Percentiles rank a stretch among this genome's conserved stretches.
Evolutionary conservation across 1,284 basidiomycete species (phyloP).

Genomic region (Lentinus polychrous): DNA sequence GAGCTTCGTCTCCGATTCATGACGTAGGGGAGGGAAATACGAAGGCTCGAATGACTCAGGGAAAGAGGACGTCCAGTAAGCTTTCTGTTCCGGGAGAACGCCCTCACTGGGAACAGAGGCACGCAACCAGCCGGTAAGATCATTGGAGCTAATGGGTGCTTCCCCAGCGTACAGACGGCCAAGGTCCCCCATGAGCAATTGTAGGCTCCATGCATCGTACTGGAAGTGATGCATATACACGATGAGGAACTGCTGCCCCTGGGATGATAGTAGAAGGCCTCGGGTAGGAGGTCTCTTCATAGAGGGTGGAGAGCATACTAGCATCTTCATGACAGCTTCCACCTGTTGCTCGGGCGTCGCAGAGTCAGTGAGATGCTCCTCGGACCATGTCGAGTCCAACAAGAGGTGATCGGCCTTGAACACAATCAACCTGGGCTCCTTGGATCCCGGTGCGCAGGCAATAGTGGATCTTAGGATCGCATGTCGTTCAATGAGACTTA

Average conservation of each 20-base stretch:
- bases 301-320: conserved; percentile 30
- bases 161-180: conserved; percentile 27
- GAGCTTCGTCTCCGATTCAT: background rate
- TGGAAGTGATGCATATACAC: conserved; percentile 44
- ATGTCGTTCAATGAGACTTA: conserved; percentile 28
- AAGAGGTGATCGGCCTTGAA: conserved; percentile 24
- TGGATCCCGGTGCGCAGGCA: conserved; percentile 25
- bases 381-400: conserved; percentile 14
- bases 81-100: conserved; percentile 26
- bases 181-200: conserved; percentile 36
- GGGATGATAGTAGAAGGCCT: conserved; percentile 27
- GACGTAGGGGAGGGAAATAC: conserved; percentile 26
- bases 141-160: conserved; percentile 21
- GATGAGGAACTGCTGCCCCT: conserved; percentile 27
- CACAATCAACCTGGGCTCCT: conserved; percentile 31
- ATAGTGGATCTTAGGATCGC: conserved; percentile 37
- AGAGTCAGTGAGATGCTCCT: conserved; percentile 18
- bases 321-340: conserved; percentile 24
- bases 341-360: conserved; percentile 16
- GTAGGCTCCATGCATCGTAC: conserved; percentile 45
- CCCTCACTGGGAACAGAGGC: conserved; percentile 19
- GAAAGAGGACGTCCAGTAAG: conserved; percentile 35
- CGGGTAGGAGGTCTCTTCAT: conserved; percentile 27
- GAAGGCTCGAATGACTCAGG: conserved; percentile 22
- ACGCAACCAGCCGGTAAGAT: conserved; percentile 28